Evolutionary conservation across 176 grass and related monocot genomes (phyloP), one percentile per base, ranked within the genome.

Genomic region (Bromus sterilis): DNA sequence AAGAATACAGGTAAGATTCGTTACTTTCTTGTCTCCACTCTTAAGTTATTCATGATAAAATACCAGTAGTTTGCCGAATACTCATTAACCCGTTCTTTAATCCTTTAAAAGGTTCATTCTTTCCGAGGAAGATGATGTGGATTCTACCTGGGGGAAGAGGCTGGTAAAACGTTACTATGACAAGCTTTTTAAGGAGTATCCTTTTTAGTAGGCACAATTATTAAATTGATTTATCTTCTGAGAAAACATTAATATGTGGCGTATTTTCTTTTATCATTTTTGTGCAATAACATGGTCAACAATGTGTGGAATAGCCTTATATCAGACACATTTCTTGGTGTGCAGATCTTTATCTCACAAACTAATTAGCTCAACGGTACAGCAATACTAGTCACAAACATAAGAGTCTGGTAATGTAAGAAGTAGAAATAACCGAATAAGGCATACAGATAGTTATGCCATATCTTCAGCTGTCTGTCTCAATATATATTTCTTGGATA

Each of bases 161-260:
- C 89, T 94, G 32, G 92, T 97, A 24, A 94, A 97, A 59, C 86
- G 81, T 64, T 97, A 97, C 63, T 94, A 97, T 87, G 88, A 89
- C 82, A 98, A 98, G 44, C 92, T 98, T 78, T 98, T 91, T 83
- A 98, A 94, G 65, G 92, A 98, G 92, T 98, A 94, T 98, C 95
- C 88, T 91, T 89, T 80, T 83, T 70, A 21, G 34, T 83, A 23
- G 11, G 42, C n/a, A 9, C 51, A 29, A 9, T 82, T 20, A 18
- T 74, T 79, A 37, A 33, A 30, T 11, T 48, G 5, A 11, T 37
- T 44, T 68, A 70, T 28, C 11, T 43, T 28, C 33, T 51, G 31
- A 60, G 40, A 37, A 83, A 44, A 43, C 42, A 2, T 20, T 23
- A 73, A 20, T 36, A 56, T 21, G 34, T 25, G 29, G 9, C 23